Base-by-base conservation (phyloP, 495 filamentous ascomycete species). In the Penicillium manginii region DNA sequence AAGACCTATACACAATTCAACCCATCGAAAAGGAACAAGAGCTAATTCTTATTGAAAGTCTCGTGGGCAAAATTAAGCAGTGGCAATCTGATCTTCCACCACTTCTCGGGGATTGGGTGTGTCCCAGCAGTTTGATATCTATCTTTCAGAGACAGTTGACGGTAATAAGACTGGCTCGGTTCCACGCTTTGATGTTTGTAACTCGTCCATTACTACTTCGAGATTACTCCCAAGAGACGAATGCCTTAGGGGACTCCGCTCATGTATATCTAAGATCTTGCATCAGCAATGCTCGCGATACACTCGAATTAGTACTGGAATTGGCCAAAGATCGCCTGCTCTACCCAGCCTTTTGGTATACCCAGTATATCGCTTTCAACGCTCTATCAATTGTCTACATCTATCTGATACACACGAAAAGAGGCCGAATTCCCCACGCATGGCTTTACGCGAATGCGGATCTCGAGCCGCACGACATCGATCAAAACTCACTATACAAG, bases 291-390 rank as follows among this genome's bases (percentile, higher is more conserved):
- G 65, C 68, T 5, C 54, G 56, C 22, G 59, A 68, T 17, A 57
- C 68, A 4, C 57, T 71, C 17, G 59, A 68, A 18, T 23, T 71
- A 23, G 59, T 71, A n/a, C 51, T 68, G 18, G 59, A 47, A 22
- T 63, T 68, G 33, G 68, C 58, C 5, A 59, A 62, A n/a, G 68
- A 68, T 1, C 59, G 65, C 9, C 58, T 68, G 8, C 54, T 71
- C 4, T 71, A 66, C 23, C 58, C 54, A 3, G 57, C 68, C 0
- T 71, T 71, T 32, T 71, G 68, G 68, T 71, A 68, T 39, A 68
- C 68, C 1, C 68, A 71, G 42, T 71, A 71, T 37, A 68, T 71
- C 43, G 60, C 68, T 2, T 71, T 71, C 57, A 71, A 71, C n/a
- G 68, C 68, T 18, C 31, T 71, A 12, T 71, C 68, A 4, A 63